A percentile compares a stretch with the other conserved stretches of the same genome.
Evolutionary conservation across 495 filamentous ascomycete species (phyloP).

Genomic region (Rhizodiscina lignyota): DNA sequence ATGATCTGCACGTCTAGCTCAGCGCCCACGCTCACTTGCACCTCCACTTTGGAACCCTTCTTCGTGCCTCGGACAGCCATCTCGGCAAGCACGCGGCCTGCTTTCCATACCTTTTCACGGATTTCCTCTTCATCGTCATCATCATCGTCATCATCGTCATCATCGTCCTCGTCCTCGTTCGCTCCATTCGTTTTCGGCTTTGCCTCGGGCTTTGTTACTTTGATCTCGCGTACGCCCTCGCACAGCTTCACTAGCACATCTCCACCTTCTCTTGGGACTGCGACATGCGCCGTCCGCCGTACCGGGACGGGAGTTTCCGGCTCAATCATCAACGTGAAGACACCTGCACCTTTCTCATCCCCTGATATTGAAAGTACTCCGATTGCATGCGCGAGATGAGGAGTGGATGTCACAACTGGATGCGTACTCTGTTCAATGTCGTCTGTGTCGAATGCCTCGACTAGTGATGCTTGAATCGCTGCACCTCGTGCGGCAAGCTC

Average conservation of each 20-base stretch:
- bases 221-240: constrained; percentile 77
- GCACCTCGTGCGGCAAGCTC: constrained; percentile 81
- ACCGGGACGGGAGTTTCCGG: constrained; percentile 83
- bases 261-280: constrained; percentile 58
- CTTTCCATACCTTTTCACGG: constrained; percentile 84
- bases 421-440: constrained; percentile 95
- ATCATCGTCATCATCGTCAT: constrained; percentile 48
- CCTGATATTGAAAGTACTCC: constrained; percentile 63
- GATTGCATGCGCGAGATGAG: constrained; percentile 75
- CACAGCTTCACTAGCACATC: constrained; percentile 73
- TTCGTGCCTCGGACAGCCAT: constrained; percentile 64
- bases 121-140: constrained; percentile 79
- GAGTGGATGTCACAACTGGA: constrained; percentile 83
- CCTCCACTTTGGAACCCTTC: constrained; percentile 83
- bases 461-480: constrained; percentile 83
- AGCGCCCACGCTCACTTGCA: constrained; percentile 67
- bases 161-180: constrained; percentile 40
- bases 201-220: constrained; percentile 73
- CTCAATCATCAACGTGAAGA: constrained; percentile 62
- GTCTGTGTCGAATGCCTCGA: constrained; percentile 78
- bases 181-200: constrained; percentile 44
- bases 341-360: constrained; percentile 32
- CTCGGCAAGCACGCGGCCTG: constrained; percentile 70
- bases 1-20: constrained; percentile 67
- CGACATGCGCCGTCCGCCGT: constrained; percentile 61